Conservation (phyloP, 805 yeast species). For the Candida sphagnicola region DNA sequence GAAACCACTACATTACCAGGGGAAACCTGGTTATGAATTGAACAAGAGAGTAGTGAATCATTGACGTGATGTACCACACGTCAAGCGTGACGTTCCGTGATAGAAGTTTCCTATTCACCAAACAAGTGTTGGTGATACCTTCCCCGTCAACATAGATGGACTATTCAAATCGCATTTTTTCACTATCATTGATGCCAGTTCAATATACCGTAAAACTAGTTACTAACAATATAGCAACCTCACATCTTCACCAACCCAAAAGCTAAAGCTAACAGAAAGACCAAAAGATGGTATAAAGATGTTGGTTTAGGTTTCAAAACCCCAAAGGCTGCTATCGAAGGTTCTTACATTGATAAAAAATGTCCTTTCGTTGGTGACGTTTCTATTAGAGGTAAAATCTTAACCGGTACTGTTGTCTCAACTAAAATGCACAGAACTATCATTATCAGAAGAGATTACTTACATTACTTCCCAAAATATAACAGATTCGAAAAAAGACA, state of each 20-base stretch:
- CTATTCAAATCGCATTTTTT: background rate
- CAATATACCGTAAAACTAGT: background rate
- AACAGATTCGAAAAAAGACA: conserved; percentile 99
- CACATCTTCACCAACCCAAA: conserved; percentile 99
- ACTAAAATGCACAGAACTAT: conserved; percentile 99
- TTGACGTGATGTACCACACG: too few relatives aligned
- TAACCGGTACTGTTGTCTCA: conserved; percentile 99
- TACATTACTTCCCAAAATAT: conserved; percentile 99
- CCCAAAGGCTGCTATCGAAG: conserved; percentile 97
- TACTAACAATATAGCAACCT: conserved; percentile 74
- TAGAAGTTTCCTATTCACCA: too few relatives aligned
- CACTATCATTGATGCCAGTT: background rate
- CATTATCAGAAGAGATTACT: conserved; percentile 99
- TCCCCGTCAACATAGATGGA: background rate
- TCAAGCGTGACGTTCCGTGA: too few relatives aligned
- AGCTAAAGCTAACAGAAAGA: conserved; percentile 96
- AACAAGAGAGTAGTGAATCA: too few relatives aligned
- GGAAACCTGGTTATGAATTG: too few relatives aligned
- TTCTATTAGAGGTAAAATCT: conserved; percentile 99
- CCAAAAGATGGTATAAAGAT: conserved; percentile 99
- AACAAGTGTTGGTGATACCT: too few relatives aligned
- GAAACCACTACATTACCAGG: too few relatives aligned
- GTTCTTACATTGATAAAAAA: conserved; percentile 99
- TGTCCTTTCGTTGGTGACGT: conserved; percentile 98
- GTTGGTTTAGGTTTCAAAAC: conserved; percentile 99